Evolutionary conservation across 768 basidiomycete genomes (phyloP).

Genomic region (Amylocystis lapponica): DNA sequence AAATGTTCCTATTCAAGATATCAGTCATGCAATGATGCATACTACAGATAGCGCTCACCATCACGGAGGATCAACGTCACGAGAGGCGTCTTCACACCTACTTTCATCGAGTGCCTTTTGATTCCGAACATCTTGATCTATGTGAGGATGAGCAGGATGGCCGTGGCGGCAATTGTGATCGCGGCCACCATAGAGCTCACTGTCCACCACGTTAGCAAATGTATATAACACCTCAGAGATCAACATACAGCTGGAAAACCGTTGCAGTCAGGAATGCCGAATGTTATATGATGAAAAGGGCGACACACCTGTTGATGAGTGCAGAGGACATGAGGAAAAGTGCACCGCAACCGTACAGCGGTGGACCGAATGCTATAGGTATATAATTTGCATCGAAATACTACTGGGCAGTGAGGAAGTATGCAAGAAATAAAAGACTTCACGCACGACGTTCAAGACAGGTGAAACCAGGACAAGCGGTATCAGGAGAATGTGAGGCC

Average conservation of each 20-base stretch:
- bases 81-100: slow-evolving; percentile 8
- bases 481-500: slow-evolving; percentile 5
- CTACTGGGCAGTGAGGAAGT: slow-evolving; percentile 1
- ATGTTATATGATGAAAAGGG: no score
- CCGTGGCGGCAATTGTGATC: background rate
- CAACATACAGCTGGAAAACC: no score
- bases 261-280: no score
- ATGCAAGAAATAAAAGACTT: no score
- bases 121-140: slow-evolving; percentile 9
- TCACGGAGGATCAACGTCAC: slow-evolving; percentile 11
- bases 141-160: slow-evolving; percentile 5
- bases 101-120: slow-evolving; percentile 4
- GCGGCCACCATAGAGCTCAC: slow-evolving; percentile 3
- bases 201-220: no score
- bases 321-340: no score
- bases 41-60: no score
- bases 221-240: no score
- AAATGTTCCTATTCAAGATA: slow-evolving; percentile 2
- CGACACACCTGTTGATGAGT: no score
- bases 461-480: slow-evolving; percentile 7
- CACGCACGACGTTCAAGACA: slow-evolving; percentile 9
- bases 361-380: slow-evolving; percentile 15
- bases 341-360: slow-evolving; percentile 17
- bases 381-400: slow-evolving; percentile 11
- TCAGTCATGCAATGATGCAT: no score